phyloP scores from a whole-genome alignment of 257 asterid species.

The Fraxinus excelsior region DNA sequence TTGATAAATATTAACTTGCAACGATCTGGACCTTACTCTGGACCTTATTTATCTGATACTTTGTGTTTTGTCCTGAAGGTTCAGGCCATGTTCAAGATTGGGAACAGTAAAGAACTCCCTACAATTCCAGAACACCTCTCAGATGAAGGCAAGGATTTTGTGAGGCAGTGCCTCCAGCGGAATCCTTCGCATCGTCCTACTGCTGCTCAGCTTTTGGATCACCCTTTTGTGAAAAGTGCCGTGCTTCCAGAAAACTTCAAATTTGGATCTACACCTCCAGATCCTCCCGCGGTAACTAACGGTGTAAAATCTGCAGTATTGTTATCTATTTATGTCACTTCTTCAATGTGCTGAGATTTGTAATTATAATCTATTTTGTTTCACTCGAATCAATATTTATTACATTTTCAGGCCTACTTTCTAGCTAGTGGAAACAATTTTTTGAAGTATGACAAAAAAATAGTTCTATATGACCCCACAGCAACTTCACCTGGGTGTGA shows the following conservation, averaged over 20 bases:
- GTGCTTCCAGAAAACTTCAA: constrained; percentile 67
- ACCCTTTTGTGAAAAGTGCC: constrained; percentile 78
- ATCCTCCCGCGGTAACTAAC: constrained; percentile 54
- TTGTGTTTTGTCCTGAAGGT: constrained; percentile 57
- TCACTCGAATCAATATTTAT: constrained; percentile 14
- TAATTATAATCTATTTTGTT: constrained; percentile 1
- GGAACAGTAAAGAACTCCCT: constrained; percentile 95
- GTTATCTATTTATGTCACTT: constrained; percentile 12
- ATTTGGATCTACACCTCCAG: constrained; percentile 49
- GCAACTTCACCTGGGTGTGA: constrained; percentile 5
- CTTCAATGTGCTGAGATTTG: constrained; percentile 12
- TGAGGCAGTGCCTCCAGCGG: constrained; percentile 85
- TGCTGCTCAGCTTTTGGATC: constrained; percentile 85
- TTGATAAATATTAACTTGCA: not conserved
- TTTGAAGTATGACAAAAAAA: not conserved
- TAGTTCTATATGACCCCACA: not conserved
- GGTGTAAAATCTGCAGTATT: constrained; percentile 60
- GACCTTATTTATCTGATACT: constrained; percentile 24
- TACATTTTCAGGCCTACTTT: not conserved
- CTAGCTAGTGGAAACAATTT: constrained; percentile 9
- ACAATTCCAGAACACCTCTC: constrained; percentile 84
- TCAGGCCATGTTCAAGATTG: constrained; percentile 98
- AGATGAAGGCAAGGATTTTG: constrained; percentile 91
- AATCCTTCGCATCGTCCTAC: constrained; percentile 84
- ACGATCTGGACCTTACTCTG: not conserved